phyloP scores from a whole-genome alignment of 768 basidiomycete genomes.

The Bullera alba region DNA sequence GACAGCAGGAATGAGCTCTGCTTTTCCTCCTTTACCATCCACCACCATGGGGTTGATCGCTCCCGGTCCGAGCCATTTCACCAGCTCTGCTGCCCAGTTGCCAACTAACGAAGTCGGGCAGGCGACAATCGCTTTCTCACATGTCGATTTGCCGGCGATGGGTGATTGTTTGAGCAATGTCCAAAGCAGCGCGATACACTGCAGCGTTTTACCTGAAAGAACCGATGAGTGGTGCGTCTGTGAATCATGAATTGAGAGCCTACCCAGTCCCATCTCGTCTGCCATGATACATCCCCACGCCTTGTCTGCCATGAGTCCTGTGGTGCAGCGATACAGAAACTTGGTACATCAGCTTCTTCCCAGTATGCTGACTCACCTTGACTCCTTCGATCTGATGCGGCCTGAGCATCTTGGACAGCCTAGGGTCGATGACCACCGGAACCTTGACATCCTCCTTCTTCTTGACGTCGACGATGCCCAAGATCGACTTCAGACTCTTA shows the following conservation, averaged over 20 bases:
- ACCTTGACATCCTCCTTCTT: conserved; percentile 68
- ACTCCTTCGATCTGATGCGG: conserved; percentile 99
- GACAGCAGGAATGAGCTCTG: conserved; percentile 69
- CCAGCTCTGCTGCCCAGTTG: conserved; percentile 98
- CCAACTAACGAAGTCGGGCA: conserved; percentile 95
- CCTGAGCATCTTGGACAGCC: conserved; percentile 73
- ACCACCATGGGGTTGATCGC: conserved; percentile 75
- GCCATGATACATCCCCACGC: conserved; percentile 93
- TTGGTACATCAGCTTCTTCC: conserved; percentile 39
- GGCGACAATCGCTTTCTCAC: conserved; percentile 95
- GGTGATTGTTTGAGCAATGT: conserved; percentile 94
- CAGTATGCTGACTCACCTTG: conserved; percentile 55
- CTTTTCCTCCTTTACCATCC: conserved; percentile 85
- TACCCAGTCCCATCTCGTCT: conserved; percentile 92
- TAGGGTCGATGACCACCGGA: conserved; percentile 92
- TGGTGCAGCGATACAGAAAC: conserved; percentile 94
- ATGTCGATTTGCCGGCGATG: conserved; percentile 70
- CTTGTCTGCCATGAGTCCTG: conserved; percentile 83
- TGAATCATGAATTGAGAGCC: conserved; percentile 14
- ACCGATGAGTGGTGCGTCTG: conserved; percentile 6
- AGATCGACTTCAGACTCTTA: conserved; percentile 67
- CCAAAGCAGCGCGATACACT: conserved; percentile 94
- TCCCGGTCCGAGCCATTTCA: conserved; percentile 86
- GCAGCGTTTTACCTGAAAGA: conserved; percentile 67
- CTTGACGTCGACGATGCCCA: conserved; percentile 50